Conservation (phyloP, 768 basidiomycete species). For the Phaffia tasmanica region DNA sequence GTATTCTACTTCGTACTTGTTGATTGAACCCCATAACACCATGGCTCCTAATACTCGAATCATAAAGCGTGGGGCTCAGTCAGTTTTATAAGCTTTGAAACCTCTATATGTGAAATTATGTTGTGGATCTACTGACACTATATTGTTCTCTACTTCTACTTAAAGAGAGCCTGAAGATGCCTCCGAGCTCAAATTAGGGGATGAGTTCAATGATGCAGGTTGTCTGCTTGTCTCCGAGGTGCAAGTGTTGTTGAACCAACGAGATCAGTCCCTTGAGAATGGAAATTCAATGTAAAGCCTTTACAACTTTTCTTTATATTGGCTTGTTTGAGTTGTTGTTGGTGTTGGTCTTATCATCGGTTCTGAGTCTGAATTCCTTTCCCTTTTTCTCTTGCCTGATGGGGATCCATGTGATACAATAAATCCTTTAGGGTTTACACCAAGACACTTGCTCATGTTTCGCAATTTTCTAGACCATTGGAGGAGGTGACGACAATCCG, state of each 20-base stretch:
- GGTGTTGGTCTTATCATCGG: not conserved
- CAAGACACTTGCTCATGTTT: too few species aligned
- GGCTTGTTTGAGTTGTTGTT: not conserved
- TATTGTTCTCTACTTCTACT: not conserved
- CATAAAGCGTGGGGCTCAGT: conserved; percentile 17
- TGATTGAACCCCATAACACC: too few species aligned
- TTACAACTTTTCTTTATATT: not conserved
- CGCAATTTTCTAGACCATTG: too few species aligned
- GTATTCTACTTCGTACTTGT: too few species aligned
- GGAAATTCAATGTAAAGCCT: conserved; percentile 49
- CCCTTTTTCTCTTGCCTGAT: not conserved
- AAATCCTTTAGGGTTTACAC: too few species aligned
- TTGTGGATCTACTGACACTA: not conserved
- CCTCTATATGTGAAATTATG: not conserved
- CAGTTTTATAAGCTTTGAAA: not conserved
- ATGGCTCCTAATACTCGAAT: conserved; percentile 9
- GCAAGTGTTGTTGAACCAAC: conserved; percentile 63
- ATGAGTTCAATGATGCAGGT: conserved; percentile 83
- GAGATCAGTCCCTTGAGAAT: too few species aligned
- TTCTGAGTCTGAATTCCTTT: too few species aligned
- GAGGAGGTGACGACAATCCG: too few species aligned
- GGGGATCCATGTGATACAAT: not conserved
- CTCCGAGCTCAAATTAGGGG: conserved; percentile 70
- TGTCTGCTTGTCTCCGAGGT: conserved; percentile 85
- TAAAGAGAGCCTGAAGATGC: conserved; percentile 68